phyloP scores from a whole-genome alignment of 1,139 yeast species.

The Debaryomyces fabryi region DNA sequence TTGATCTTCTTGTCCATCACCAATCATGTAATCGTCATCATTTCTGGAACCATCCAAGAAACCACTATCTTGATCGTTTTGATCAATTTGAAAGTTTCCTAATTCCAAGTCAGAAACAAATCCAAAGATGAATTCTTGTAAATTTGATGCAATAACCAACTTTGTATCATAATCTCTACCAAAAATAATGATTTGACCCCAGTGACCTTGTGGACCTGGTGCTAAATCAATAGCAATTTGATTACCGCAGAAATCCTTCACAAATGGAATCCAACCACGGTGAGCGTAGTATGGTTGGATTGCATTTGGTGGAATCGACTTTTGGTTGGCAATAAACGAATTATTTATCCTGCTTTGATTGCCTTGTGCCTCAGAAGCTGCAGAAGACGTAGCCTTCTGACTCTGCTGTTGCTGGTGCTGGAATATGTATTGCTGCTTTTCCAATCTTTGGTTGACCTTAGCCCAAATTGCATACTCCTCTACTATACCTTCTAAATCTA shows the following conservation, averaged over 20 bases:
- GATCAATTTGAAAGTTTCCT: conserved; percentile 56
- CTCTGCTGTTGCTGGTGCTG: conserved; percentile 30
- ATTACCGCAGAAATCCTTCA: conserved; percentile 61
- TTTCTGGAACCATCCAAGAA: conserved; percentile 36
- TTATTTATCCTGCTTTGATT: conserved; percentile 18
- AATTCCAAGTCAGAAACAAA: conserved; percentile 54
- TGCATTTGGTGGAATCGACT: conserved; percentile 59
- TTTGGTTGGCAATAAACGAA: conserved; percentile 51
- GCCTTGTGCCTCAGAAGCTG: conserved; percentile 8
- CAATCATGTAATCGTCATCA: conserved; percentile 52
- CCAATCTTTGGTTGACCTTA: conserved; percentile 59
- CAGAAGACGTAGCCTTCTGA: conserved; percentile 21
- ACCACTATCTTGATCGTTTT: conserved; percentile 37
- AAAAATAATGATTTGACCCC: conserved; percentile 65
- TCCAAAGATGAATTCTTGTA: conserved; percentile 55
- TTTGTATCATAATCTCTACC: conserved; percentile 70
- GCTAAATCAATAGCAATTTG: conserved; percentile 64
- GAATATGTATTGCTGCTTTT: conserved; percentile 39
- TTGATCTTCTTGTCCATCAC: conserved; percentile 51
- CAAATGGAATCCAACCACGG: conserved; percentile 62
- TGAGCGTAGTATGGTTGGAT: conserved; percentile 59
- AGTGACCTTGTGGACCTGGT: conserved; percentile 61
- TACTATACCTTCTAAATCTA: conserved; percentile 70
- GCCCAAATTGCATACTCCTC: conserved; percentile 78
- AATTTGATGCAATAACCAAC: conserved; percentile 56